Base-by-base conservation (phyloP, 176 grass and related monocot species). In the Ampelocalamus luodianensis region DNA sequence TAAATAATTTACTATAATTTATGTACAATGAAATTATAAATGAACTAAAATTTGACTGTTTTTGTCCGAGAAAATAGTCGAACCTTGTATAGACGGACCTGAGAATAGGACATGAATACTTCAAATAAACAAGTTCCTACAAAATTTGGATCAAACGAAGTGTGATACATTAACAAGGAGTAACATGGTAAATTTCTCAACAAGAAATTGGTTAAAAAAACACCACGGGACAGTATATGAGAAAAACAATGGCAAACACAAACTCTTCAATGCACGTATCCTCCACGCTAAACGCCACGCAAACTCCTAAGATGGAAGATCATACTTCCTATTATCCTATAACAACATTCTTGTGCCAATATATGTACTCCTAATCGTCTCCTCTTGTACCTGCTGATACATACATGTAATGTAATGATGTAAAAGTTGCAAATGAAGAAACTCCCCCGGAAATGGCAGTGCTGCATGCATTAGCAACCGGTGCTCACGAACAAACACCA, bases 261-360 rank as follows among this genome's bases (percentile, higher is more conserved):
- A 62, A 76, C 77, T 89, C 87, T 81, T 29, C 77, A 69, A 70
- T 85, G 20, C 70, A 89, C 61, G 85, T 17, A 38, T 85, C n/a
- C 82, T 81, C 66, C 71, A 45, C 37, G 61, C 82, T 76, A 85
- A 85, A 85, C 61, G 32, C 76, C 76, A 72, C 43, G 64, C 36
- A 81, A 85, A 81, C 71, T 70, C 70, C 22, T 79, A 79, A 46
- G 27, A 54, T 16, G 54, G 78, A 77, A 68, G 63, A 77, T 64
- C 29, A 44, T 82, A 43, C 45, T 76, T 55, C 64, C 88, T 55
- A 65, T 63, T 55, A 73, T 63, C 11, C 83, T 86, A 86, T 27
- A 45, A 43, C 78, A 86, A 51, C 74, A 72, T 63, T 84, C 60
- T 18, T 38, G 70, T 74, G 43, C 53, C 39, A n/a, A 46, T 10